Conservation (phyloP, 345 rosid species). For the Boechera stricta region DNA sequence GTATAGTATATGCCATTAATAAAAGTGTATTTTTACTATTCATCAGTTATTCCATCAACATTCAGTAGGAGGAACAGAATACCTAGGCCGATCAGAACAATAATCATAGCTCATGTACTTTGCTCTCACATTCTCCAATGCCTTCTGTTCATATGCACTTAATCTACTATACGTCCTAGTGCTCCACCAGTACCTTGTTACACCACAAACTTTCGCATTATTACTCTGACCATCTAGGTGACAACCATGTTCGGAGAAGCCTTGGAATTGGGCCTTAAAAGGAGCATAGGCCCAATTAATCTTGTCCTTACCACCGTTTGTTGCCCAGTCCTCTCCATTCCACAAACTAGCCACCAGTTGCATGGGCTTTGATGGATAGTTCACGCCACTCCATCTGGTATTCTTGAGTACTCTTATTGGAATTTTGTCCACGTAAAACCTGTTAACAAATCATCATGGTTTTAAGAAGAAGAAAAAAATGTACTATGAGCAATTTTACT, state of each 20-base stretch:
- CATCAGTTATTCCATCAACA: conserved; percentile 37
- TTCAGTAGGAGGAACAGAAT: conserved; percentile 20
- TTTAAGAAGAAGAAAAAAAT: too few relatives aligned
- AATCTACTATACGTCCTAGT: conserved; percentile 21
- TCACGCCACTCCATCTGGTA: neutral
- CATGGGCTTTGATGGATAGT: conserved; percentile 59
- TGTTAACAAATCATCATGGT: conserved; percentile 43
- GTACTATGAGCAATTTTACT: too few relatives aligned
- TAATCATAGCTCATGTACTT: conserved; percentile 41
- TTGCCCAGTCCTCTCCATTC: conserved; percentile 73
- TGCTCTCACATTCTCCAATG: conserved; percentile 17
- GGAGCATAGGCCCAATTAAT: conserved; percentile 65
- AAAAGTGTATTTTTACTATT: neutral
- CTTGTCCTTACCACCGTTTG: conserved; percentile 62
- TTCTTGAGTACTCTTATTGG: conserved; percentile 10
- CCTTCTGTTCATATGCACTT: conserved; percentile 16
- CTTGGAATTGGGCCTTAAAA: conserved; percentile 56
- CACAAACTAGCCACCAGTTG: conserved; percentile 63
- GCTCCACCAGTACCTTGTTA: conserved; percentile 62
- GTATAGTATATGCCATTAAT: neutral
- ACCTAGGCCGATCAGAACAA: conserved; percentile 31
- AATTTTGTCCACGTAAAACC: conserved; percentile 2
- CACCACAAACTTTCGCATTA: neutral
- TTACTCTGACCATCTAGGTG: neutral
- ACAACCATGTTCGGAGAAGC: conserved; percentile 58